Conservation (phyloP, 2,329 filamentous ascomycete genomes). For the Cladophialophora immunda region DNA sequence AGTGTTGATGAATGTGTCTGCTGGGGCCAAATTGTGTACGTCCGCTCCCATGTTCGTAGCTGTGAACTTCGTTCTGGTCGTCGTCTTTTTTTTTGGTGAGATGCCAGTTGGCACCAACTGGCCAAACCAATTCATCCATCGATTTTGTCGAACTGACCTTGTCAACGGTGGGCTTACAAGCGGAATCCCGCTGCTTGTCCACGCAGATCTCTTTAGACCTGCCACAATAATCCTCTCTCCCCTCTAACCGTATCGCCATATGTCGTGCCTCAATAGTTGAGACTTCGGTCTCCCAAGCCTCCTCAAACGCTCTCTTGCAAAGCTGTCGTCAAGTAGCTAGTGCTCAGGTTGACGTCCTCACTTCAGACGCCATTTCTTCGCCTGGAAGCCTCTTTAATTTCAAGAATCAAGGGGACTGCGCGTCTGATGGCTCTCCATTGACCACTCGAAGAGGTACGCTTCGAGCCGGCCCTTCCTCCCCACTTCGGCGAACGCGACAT, state of each 20-base stretch:
- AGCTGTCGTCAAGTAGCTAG: not conserved
- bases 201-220: not conserved
- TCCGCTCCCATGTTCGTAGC: not conserved
- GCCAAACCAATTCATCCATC: not conserved
- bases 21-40: not conserved
- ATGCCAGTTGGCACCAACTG: not conserved
- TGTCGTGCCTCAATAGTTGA: not conserved
- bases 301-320: not conserved
- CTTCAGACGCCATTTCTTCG: not conserved
- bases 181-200: not conserved
- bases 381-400: not conserved
- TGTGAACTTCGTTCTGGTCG: not conserved
- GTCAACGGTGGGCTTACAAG: not conserved
- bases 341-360: not conserved
- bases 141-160: not conserved
- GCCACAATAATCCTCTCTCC: not conserved
- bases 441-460: conserved; percentile 13
- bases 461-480: conserved; percentile 14
- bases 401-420: not conserved
- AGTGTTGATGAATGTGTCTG: not conserved
- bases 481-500: conserved; percentile 1
- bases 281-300: not conserved
- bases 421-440: conserved; percentile 16
- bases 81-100: not conserved
- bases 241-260: not conserved